These are phyloP conservation scores for Pythium sukuiense DNA, from an alignment of 352 stramenopile genomes.

Conservation along the genomic window DNA sequence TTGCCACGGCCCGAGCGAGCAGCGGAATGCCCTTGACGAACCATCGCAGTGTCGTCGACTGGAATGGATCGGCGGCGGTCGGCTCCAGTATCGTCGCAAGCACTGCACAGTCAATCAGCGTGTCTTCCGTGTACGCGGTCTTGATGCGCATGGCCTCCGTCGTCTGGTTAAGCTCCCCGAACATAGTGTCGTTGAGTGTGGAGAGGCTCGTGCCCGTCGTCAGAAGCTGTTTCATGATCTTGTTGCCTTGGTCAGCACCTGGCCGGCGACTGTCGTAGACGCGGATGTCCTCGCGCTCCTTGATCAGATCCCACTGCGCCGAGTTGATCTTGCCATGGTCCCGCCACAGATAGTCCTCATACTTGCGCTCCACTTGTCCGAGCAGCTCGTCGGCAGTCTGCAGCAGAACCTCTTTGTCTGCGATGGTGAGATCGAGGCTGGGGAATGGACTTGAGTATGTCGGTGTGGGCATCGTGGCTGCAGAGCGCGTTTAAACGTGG, in stretches of 20 bases:
- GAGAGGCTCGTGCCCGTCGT: conserved; percentile 40
- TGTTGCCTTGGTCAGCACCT: conserved; percentile 18
- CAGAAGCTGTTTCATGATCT: conserved; percentile 16
- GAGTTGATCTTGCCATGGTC: conserved; percentile 35
- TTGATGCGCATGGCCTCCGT: conserved; percentile 50
- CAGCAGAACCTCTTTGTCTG: conserved; percentile 51
- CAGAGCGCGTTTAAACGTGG: too few species aligned
- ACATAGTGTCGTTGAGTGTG: conserved; percentile 58
- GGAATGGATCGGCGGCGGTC: conserved; percentile 43
- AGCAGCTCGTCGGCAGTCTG: conserved; percentile 41
- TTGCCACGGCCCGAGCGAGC: conserved; percentile 35
- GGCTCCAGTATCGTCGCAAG: conserved; percentile 43
- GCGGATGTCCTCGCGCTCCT: conserved; percentile 38
- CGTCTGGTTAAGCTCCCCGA: conserved; percentile 39
- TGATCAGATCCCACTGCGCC: conserved; percentile 45
- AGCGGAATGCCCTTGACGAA: conserved; percentile 46
- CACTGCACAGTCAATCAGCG: conserved; percentile 44
- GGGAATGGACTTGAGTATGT: conserved; percentile 51
- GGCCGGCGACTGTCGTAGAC: conserved; percentile 43
- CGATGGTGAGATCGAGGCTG: conserved; percentile 38
- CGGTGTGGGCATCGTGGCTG: background rate
- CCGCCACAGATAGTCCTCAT: conserved; percentile 41
- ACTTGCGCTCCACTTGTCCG: conserved; percentile 40
- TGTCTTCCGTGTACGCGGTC: conserved; percentile 46
- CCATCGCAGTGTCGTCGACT: conserved; percentile 59